These are phyloP conservation scores for Hsuehochloa calcarea DNA, from an alignment of 176 grass and related monocot genomes.

Conservation along the genomic window DNA sequence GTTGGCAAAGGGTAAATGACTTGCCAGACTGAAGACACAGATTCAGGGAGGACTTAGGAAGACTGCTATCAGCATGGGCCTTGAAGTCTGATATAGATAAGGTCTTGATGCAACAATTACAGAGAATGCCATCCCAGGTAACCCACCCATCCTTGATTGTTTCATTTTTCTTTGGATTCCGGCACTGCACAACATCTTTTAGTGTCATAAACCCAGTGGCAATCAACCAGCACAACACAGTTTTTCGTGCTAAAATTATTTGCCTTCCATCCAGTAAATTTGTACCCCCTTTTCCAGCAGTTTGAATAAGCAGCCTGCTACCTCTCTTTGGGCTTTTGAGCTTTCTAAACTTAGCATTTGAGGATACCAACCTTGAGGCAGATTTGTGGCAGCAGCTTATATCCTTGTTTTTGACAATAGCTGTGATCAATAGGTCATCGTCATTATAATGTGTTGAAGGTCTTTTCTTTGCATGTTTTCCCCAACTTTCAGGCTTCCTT, in stretches of 20 bases:
- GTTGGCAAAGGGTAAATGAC: slow-evolving; percentile 36
- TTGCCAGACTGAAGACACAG: slow-evolving; percentile 13
- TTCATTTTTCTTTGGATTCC: slow-evolving; percentile 45
- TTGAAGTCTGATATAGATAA: slow-evolving; percentile 54
- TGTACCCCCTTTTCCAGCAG: slow-evolving; percentile 26
- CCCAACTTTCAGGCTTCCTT: slow-evolving; percentile 29
- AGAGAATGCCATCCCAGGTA: slow-evolving; percentile 52
- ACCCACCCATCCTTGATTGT: slow-evolving; percentile 55
- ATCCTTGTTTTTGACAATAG: slow-evolving; percentile 68
- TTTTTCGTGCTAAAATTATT: slow-evolving; percentile 47
- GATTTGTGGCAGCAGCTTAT: slow-evolving; percentile 43
- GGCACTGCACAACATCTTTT: slow-evolving; percentile 59
- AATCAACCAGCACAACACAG: slow-evolving; percentile 64
- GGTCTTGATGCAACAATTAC: slow-evolving; percentile 51
- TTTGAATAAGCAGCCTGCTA: slow-evolving; percentile 33
- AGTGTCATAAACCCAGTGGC: slow-evolving; percentile 45
- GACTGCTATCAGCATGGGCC: slow-evolving; percentile 44
- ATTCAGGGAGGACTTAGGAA: slow-evolving; percentile 48
- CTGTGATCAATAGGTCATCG: slow-evolving; percentile 65
- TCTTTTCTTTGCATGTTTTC: slow-evolving; percentile 36
- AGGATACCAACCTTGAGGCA: slow-evolving; percentile 19
- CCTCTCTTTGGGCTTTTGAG: slow-evolving; percentile 25
- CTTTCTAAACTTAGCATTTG: slow-evolving; percentile 9
- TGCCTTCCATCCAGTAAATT: slow-evolving; percentile 34
- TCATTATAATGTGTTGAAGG: slow-evolving; percentile 55